Conservation (phyloP, 2,329 filamentous ascomycete species). For the Sporothrix globosa region DNA sequence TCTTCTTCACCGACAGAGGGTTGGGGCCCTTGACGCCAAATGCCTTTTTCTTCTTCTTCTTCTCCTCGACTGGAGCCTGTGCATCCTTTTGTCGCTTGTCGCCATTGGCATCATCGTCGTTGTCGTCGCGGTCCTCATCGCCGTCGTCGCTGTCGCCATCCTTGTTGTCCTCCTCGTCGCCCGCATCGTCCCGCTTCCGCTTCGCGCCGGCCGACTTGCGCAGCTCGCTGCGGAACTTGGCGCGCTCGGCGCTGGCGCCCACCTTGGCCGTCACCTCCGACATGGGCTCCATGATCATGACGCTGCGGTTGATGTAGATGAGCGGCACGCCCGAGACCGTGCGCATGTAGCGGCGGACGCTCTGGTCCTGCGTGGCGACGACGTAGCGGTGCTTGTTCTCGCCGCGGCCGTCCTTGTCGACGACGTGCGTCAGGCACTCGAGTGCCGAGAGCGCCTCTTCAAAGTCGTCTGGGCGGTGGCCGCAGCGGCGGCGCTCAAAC, state of each 20-base stretch:
- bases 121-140: constrained; percentile 45
- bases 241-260: constrained; percentile 69
- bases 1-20: constrained; percentile 44
- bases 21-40: constrained; percentile 44
- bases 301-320: constrained; percentile 66
- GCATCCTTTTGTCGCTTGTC: constrained; percentile 39
- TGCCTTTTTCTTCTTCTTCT: constrained; percentile 44
- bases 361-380: constrained; percentile 71
- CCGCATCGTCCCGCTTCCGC: constrained; percentile 51
- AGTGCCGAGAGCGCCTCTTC: constrained; percentile 69
- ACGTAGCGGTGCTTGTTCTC: constrained; percentile 80
- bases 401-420: constrained; percentile 74
- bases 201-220: constrained; percentile 54
- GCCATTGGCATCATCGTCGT: constrained; percentile 32
- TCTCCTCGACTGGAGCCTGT: constrained; percentile 36
- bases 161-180: constrained; percentile 45
- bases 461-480: constrained; percentile 72
- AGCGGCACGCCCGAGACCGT: constrained; percentile 72
- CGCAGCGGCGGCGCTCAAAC: constrained; percentile 73
- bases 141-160: constrained; percentile 32
- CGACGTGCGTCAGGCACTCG: constrained; percentile 68
- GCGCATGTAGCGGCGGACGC: constrained; percentile 66
- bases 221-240: constrained; percentile 73
- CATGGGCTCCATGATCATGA: constrained; percentile 75
- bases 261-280: constrained; percentile 65